These are phyloP conservation scores for Trichoderma simmonsii DNA, from an alignment of 2,329 filamentous ascomycete genomes.

Conservation along the genomic window DNA sequence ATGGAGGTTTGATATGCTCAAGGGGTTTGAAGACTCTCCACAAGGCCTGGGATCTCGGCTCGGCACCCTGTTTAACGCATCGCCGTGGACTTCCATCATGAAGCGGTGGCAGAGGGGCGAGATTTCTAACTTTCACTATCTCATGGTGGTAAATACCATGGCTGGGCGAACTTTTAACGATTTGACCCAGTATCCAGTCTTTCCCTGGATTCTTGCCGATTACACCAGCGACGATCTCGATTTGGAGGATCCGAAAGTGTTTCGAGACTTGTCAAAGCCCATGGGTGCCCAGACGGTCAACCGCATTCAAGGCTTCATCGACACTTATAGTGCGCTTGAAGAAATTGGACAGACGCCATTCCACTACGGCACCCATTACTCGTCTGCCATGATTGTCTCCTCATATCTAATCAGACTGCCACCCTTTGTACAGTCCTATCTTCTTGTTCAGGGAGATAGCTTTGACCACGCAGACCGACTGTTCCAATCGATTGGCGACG, in stretches of 20 bases:
- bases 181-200: conserved; percentile 95
- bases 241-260: conserved; percentile 76
- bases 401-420: conserved; percentile 94
- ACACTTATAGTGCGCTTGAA: conserved; percentile 80
- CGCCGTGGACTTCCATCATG: conserved; percentile 78
- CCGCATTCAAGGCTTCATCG: conserved; percentile 74
- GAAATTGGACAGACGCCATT: conserved; percentile 93
- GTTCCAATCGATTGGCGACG: conserved; percentile 87
- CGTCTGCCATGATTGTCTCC: conserved; percentile 97
- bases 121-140: conserved; percentile 96
- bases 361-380: conserved; percentile 98
- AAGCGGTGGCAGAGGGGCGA: conserved; percentile 90
- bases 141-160: conserved; percentile 98
- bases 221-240: conserved; percentile 94
- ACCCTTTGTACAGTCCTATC: conserved; percentile 93
- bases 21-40: conserved; percentile 58
- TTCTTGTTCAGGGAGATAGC: conserved; percentile 88
- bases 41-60: conserved; percentile 79
- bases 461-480: conserved; percentile 95
- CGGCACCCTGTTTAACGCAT: conserved; percentile 85
- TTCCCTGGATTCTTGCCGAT: conserved; percentile 94
- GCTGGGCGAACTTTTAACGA: conserved; percentile 97
- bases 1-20: conserved; percentile 86
- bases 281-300: conserved; percentile 86
- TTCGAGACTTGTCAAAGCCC: conserved; percentile 88